Base-by-base conservation (phyloP, 495 filamentous ascomycete genomes). In the Thermothielavioides terrestris region DNA sequence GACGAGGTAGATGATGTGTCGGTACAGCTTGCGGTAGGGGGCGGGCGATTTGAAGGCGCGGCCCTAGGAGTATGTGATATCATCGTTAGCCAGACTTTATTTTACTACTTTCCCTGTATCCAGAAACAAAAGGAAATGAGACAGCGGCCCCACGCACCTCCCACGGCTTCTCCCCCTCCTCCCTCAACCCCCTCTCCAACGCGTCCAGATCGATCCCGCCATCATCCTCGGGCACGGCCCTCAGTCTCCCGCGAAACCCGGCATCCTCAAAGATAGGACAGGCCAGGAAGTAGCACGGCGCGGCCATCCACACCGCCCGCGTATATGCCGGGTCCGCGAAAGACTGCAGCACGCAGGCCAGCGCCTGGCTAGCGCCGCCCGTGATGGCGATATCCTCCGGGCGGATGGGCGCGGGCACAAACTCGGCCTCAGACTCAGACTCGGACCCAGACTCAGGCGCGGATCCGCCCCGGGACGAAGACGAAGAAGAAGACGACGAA, bases 321-420 rank as follows among this genome's bases (percentile, higher is more conserved):
- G 89, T 95, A 57, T 83, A 85, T 2, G 70, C 62, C 0, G 88
- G 85, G 59, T 94, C 89, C 0, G 88, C 85, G 52, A 84, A 94
- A 15, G 81, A 78, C 57, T 80, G 75, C 23, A 96, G 68, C 3
- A 89, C 65, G 53, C 76, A 81, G 1, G 82, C 85, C 7, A 95
- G 66, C 57, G 79, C 85, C 65, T 91, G 87, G 42, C 75, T 81
- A 2, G 90, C 90, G 0, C 77, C 90, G 27, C 86, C 83, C 0
- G 89, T 87, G 59, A 96, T 83, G 63, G 81, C 84, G 38, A 95
- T 84, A 37, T 87, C 74, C 4, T 78, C 72, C 1, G 72, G 17
- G 5, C 17, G 26, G 5, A 46, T 45, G 18, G 10, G 6, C 31
- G 9, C 10, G 11, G 31, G 11, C 11, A 12, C 9, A n/a, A n/a